Evolutionary conservation across 768 basidiomycete genomes (phyloP).

Genomic region (Leccinum variicolor): DNA sequence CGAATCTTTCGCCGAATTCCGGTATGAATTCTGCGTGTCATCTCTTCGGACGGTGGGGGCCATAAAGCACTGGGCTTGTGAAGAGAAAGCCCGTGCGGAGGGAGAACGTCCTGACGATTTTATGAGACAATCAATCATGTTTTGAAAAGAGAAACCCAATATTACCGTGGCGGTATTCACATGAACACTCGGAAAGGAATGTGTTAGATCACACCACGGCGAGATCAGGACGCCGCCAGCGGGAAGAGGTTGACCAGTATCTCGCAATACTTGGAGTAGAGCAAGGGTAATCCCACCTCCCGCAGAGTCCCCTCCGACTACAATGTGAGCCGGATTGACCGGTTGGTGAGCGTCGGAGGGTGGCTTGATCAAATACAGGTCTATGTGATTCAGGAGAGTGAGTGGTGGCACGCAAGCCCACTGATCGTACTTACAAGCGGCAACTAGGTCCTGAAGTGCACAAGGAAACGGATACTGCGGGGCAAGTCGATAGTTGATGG

Average conservation of each 20-base stretch:
- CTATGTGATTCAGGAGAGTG: conserved; percentile 33
- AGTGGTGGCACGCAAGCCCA: background rate
- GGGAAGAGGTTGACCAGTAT: conserved; percentile 74
- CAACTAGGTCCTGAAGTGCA: conserved; percentile 82
- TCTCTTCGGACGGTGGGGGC: conserved; percentile 72
- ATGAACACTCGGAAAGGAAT: conserved; percentile 89
- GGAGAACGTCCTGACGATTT: conserved; percentile 67
- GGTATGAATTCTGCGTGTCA: conserved; percentile 53
- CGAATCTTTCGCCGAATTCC: conserved; percentile 58
- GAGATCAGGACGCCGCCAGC: conserved; percentile 89
- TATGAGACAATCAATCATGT: background rate
- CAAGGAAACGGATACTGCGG: conserved; percentile 98
- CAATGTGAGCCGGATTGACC: conserved; percentile 76
- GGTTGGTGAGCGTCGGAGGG: conserved; percentile 79
- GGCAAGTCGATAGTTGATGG: conserved; percentile 81
- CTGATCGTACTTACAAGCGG: conserved; percentile 61
- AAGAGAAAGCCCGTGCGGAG: conserved; percentile 68
- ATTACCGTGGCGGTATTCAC: conserved; percentile 79
- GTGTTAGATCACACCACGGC: conserved; percentile 93
- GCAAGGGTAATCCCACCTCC: conserved; percentile 87
- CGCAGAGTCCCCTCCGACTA: conserved; percentile 89
- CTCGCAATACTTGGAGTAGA: conserved; percentile 83
- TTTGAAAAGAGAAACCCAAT: background rate
- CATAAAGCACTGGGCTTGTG: conserved; percentile 77
- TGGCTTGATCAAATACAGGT: conserved; percentile 87